Evolutionary conservation across 805 yeast species (phyloP), one percentile per base, ranked within the genome.

Genomic region (Kodamaea neixiangensis): DNA sequence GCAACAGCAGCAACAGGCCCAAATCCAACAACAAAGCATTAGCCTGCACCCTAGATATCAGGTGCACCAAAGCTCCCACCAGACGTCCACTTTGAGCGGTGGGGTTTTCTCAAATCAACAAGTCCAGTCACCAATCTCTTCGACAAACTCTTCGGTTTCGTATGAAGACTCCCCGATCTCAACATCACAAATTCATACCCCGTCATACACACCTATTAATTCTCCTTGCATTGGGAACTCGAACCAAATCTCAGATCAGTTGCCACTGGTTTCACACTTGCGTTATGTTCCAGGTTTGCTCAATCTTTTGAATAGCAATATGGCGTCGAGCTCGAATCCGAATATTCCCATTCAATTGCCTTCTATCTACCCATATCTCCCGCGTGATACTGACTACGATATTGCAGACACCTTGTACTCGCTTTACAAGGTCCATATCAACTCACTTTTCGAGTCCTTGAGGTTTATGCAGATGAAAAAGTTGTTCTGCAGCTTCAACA

Each of bases 391-490:
- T 3, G 88, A 84, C 54, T 62, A 62, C 17, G 89, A 85, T 58
- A 77, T 82, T 33, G 83, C 84, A 2, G 82, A 80, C 15, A 83
- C 89, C 0, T 69, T 89, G 44, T 78, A 76, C 50, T 81, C 84
- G 2, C 64, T 85, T 15, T 88, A 88, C 68, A 78, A 76, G 52
- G 76, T 83, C 7, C 85, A 86, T 62, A 85, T 90, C 60, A 78
- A 79, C 35, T 66, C 83, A 5, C 66, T 87, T 29, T 82, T 87
- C 53, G 89, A 87, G 54, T 76, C 82, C 45, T 68, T 89, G 50
- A 73, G 92, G 54, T 84, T 74, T 60, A 78, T 89, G 82, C 87
- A 85, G 51, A 65, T 86, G 51, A 82, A 80, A 52, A 80, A 80
- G 58, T 67, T 90, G 31, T 77, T 83, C 47, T 69, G 77, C n/a